Percentiles rank a stretch among this genome's conserved stretches.
phyloP scores from a whole-genome alignment of 2,329 filamentous ascomycete species.

The Atkinsonella hypoxylon region DNA sequence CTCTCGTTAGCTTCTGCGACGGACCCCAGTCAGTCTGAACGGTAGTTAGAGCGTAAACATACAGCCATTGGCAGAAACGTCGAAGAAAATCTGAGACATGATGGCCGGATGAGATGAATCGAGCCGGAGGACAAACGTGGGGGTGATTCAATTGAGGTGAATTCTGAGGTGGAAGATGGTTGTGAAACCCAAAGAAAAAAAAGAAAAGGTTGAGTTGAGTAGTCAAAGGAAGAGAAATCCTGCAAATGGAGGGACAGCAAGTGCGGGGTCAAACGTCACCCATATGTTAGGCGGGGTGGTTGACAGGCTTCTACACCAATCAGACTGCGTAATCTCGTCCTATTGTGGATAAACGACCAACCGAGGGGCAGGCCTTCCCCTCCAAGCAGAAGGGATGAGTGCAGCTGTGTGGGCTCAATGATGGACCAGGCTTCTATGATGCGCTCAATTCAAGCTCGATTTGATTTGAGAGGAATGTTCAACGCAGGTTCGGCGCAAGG shows the following conservation, averaged over 20 bases:
- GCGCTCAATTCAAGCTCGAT: too few relatives aligned
- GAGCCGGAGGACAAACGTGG: not conserved
- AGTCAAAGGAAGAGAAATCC: not conserved
- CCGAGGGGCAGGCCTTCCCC: too few relatives aligned
- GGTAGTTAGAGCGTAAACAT: not conserved
- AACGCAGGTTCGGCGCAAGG: too few relatives aligned
- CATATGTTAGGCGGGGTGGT: conserved; percentile 1
- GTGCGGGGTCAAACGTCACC: conserved; percentile 8
- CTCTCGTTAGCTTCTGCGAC: conserved; percentile 2
- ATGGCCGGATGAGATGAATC: not conserved
- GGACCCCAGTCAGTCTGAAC: not conserved
- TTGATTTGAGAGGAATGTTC: too few relatives aligned
- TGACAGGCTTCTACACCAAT: conserved; percentile 2
- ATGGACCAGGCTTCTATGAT: too few relatives aligned
- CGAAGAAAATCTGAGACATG: conserved; percentile 9
- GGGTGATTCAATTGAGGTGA: not conserved
- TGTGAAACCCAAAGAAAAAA: not conserved
- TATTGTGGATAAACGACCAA: too few relatives aligned
- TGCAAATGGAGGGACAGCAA: conserved; percentile 1
- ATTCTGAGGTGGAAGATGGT: not conserved
- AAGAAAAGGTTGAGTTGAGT: too few relatives aligned
- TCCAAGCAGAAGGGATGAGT: too few relatives aligned
- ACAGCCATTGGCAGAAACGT: conserved; percentile 8
- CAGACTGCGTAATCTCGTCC: not conserved
- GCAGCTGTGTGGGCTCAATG: too few relatives aligned